Base-by-base conservation (phyloP, 768 basidiomycete genomes). In the Trametes cubensis region DNA sequence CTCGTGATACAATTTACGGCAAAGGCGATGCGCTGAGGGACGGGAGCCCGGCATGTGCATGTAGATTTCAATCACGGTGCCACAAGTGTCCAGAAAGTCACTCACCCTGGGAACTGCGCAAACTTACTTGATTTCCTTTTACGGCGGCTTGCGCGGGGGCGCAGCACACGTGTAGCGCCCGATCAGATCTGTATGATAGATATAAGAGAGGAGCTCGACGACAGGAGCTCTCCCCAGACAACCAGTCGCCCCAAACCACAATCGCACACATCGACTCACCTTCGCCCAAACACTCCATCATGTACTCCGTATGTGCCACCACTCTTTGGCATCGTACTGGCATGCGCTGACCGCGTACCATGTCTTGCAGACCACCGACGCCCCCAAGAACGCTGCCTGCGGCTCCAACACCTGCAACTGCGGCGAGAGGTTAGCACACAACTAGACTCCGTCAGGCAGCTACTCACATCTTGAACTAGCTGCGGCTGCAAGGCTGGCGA, bases 401-500 rank as follows among this genome's bases (percentile, higher is more conserved):
- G 84, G 84, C 71, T 76, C 68, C 67, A 64, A 55, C 67, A 65
- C 65, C 54, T 87, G 85, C 80, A 77, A 61, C 70, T 86, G 86
- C 71, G 84, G 85, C 63, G 75, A 70, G 15, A 73, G 50, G 85
- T 85, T 61, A 60, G 74, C 70, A 42, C 47, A 21, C 54, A 15
- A 30, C 20, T 4, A 21, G 10, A 5, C 41, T 4, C 17, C 38
- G 41, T 40, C 40, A 21, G 21, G 7, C 20, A 55, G 25, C 58
- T 17, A 40, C 63, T 4, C 46, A 58, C 23, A 46, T 34, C 20
- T 21, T 34, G 23, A 30, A 44, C 14, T 48, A 88, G 86, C 62
- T 89, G 86, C 78, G 60, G 63, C 26, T 88, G 87, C 81, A 80
- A 82, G 75, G 70, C 83, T 53, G 83, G 80, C 55, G 80, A 82